Percentiles rank a stretch among this genome's conserved stretches.
phyloP scores from a whole-genome alignment of 495 filamentous ascomycete species.

The Gamarada debralockiae region DNA sequence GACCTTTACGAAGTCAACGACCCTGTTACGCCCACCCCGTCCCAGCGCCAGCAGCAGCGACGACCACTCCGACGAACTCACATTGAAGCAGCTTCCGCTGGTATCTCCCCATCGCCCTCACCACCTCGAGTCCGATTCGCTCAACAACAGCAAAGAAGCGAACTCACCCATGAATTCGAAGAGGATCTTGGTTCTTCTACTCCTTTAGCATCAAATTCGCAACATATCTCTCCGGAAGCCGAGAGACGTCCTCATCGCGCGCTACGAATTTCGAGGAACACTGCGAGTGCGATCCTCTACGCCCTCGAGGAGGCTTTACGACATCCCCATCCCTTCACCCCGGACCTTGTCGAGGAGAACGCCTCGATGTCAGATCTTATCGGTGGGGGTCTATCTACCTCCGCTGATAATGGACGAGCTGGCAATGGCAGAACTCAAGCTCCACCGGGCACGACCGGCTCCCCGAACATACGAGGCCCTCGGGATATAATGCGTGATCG shows the following conservation, averaged over 20 bases:
- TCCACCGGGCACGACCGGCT: conserved; percentile 40
- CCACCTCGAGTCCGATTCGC: conserved; percentile 16
- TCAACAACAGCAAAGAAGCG: background rate
- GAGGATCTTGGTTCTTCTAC: conserved; percentile 20
- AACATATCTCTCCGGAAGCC: conserved; percentile 11
- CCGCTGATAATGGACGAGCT: conserved; percentile 33
- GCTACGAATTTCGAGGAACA: conserved; percentile 21
- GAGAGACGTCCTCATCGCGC: conserved; percentile 15
- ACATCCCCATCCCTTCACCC: conserved; percentile 76
- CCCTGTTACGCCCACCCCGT: conserved; percentile 18
- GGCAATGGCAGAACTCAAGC: conserved; percentile 16
- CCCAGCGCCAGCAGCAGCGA: conserved; percentile 26
- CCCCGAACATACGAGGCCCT: conserved; percentile 53
- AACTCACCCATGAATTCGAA: conserved; percentile 23
- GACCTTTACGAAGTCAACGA: conserved; percentile 27
- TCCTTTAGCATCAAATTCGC: conserved; percentile 14
- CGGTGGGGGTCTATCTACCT: conserved; percentile 46
- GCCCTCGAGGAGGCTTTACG: conserved; percentile 88
- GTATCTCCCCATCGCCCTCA: conserved; percentile 15
- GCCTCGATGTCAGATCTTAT: conserved; percentile 88
- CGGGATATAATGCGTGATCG: conserved; percentile 76
- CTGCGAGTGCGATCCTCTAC: conserved; percentile 71
- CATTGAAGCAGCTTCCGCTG: conserved; percentile 25
- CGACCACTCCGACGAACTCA: conserved; percentile 26
- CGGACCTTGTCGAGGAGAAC: conserved; percentile 85